A percentile compares a stretch with the other conserved stretches of the same genome.
Conservation (phyloP, 306 rosid genomes). For the Parietaria judaica region DNA sequence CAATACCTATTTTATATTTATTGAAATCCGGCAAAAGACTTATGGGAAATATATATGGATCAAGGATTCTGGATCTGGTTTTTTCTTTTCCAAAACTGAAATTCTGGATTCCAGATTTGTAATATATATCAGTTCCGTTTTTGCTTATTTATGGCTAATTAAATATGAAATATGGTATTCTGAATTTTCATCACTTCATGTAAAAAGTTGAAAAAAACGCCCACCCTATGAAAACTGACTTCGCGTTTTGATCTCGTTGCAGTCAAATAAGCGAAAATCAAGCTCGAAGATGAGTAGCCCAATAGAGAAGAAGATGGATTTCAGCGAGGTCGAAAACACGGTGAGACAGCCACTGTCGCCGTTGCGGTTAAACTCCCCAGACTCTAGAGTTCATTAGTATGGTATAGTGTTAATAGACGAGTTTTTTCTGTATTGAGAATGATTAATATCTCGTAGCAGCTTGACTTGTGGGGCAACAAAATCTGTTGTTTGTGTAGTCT, state of each 20-base stretch:
- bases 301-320: conserved; percentile 51
- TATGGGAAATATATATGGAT: too few relatives aligned
- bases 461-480: conserved; percentile 3
- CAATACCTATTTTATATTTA: too few relatives aligned
- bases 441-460: background rate
- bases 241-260: conserved; percentile 18
- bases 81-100: too few relatives aligned
- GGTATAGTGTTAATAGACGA: conserved; percentile 7
- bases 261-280: conserved; percentile 82
- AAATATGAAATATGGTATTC: too few relatives aligned
- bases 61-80: too few relatives aligned
- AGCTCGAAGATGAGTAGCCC: conserved; percentile 49
- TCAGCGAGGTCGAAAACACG: conserved; percentile 35
- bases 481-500: conserved; percentile 13
- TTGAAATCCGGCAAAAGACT: too few relatives aligned
- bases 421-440: conserved; percentile 9
- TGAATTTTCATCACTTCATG: too few relatives aligned
- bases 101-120: too few relatives aligned
- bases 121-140: too few relatives aligned
- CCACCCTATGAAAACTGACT: background rate
- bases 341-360: conserved; percentile 75
- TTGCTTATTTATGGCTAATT: too few relatives aligned
- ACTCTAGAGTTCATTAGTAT: conserved; percentile 46
- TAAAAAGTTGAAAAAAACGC: too few relatives aligned
- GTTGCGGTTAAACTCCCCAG: conserved; percentile 53